Conservation (phyloP, 2,329 filamentous ascomycete genomes). For the Ceratocystis destructans region DNA sequence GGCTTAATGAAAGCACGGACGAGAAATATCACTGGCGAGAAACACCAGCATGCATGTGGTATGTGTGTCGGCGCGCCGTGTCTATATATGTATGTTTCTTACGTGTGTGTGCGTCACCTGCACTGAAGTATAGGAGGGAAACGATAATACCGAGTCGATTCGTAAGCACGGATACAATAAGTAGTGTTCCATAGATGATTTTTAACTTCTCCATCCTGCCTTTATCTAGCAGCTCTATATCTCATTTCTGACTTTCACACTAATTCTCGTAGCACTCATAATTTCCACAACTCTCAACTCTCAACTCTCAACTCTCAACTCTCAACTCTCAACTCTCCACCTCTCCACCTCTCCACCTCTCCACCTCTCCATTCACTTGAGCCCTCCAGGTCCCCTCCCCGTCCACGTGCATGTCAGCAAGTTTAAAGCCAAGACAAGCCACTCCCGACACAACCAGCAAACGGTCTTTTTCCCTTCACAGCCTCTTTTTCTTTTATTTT, state of each 20-base stretch:
- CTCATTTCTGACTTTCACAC: too few species aligned
- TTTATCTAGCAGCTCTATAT: too few species aligned
- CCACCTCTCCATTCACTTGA: not conserved
- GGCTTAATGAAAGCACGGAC: not conserved
- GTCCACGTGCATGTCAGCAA: not conserved
- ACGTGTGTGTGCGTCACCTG: not conserved
- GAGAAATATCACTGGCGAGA: constrained; percentile 1
- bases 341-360: not conserved
- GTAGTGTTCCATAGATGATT: not conserved
- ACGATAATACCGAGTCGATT: not conserved
- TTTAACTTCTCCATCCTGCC: too few species aligned
- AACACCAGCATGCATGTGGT: not conserved
- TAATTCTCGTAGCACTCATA: too few species aligned
- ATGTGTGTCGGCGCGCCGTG: not conserved
- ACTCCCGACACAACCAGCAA: not conserved
- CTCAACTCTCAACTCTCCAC: not conserved
- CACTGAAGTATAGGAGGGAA: not conserved
- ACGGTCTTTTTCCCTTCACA: not conserved
- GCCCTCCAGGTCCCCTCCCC: not conserved
- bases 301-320: not conserved
- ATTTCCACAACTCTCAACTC: too few species aligned
- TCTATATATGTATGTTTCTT: not conserved
- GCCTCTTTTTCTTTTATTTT: not conserved
- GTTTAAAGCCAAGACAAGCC: not conserved
- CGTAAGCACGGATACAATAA: not conserved